Conservation (phyloP, 768 basidiomycete genomes). For the Agaricus bisporus region DNA sequence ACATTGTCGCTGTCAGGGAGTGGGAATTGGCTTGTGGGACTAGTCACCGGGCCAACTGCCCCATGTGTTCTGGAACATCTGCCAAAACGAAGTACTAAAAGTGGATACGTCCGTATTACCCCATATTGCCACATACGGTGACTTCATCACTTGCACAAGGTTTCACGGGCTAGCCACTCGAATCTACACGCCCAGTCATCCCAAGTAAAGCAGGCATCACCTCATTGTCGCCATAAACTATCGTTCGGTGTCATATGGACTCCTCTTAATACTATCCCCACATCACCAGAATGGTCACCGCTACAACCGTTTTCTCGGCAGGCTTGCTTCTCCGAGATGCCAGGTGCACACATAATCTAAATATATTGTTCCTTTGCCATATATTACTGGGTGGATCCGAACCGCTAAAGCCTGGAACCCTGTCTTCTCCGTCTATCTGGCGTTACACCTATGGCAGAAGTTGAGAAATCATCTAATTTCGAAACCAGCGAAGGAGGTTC, state of each 20-base stretch:
- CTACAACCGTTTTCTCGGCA: neutral
- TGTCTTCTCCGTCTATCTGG: neutral
- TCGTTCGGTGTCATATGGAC: neutral
- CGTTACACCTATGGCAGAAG: slow-evolving; percentile 1
- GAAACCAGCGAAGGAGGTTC: slow-evolving; percentile 19
- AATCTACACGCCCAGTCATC: neutral
- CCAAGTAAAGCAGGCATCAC: no score
- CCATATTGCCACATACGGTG: neutral
- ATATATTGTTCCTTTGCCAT: neutral
- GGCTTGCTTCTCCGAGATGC: neutral
- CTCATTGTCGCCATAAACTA: no score
- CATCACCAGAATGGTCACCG: neutral
- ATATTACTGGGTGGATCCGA: neutral
- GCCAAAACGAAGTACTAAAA: no score
- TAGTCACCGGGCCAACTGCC: no score
- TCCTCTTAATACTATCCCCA: neutral
- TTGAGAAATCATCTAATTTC: slow-evolving; percentile 1
- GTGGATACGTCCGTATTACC: neutral
- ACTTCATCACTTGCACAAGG: neutral
- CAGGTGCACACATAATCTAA: neutral
- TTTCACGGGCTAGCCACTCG: neutral
- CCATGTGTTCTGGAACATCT: no score
- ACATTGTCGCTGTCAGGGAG: no score
- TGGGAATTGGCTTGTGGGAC: no score
- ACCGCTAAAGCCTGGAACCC: neutral